A percentile compares a stretch with the other conserved stretches of the same genome.
Evolutionary conservation across 257 asterid genomes (phyloP).

Genomic region (Jacaranda mimosifolia): DNA sequence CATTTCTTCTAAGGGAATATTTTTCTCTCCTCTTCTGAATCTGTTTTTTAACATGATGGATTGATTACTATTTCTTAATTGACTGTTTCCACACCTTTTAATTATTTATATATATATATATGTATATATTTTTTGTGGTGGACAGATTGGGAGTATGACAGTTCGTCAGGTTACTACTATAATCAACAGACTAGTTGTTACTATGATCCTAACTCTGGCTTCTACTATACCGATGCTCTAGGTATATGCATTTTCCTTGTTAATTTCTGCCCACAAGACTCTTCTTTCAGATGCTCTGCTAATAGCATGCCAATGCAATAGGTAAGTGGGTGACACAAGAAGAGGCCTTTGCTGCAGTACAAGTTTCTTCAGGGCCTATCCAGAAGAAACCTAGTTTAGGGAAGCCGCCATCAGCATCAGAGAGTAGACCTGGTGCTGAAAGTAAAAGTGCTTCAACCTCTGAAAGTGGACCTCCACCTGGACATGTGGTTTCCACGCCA

Average conservation of each 20-base stretch:
- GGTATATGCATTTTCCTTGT: constrained; percentile 54
- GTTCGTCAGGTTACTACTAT: constrained; percentile 84
- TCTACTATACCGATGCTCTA: constrained; percentile 86
- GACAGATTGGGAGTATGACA: constrained; percentile 88
- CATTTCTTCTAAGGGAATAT: not conserved
- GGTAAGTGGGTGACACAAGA: constrained; percentile 95
- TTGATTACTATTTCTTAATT: not conserved
- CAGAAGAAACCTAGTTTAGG: constrained; percentile 57
- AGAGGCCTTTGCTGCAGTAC: constrained; percentile 77
- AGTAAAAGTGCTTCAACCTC: constrained; percentile 53
- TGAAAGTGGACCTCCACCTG: constrained; percentile 76
- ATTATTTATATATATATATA: not conserved
- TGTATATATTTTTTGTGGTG: not conserved
- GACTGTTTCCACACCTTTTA: not conserved
- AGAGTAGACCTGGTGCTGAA: constrained; percentile 42
- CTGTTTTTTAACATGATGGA: not conserved
- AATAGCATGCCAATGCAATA: constrained; percentile 35
- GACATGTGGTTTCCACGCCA: constrained; percentile 73
- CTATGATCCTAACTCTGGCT: constrained; percentile 95
- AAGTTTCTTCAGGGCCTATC: constrained; percentile 54
- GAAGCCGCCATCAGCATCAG: constrained; percentile 51
- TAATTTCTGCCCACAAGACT: constrained; percentile 5
- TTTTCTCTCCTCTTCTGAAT: not conserved
- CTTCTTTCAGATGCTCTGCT: constrained; percentile 18
- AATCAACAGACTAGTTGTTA: constrained; percentile 63